These are phyloP conservation scores for Chrysoporthe puriensis DNA, from an alignment of 2,329 filamentous ascomycete species.

Conservation along the genomic window DNA sequence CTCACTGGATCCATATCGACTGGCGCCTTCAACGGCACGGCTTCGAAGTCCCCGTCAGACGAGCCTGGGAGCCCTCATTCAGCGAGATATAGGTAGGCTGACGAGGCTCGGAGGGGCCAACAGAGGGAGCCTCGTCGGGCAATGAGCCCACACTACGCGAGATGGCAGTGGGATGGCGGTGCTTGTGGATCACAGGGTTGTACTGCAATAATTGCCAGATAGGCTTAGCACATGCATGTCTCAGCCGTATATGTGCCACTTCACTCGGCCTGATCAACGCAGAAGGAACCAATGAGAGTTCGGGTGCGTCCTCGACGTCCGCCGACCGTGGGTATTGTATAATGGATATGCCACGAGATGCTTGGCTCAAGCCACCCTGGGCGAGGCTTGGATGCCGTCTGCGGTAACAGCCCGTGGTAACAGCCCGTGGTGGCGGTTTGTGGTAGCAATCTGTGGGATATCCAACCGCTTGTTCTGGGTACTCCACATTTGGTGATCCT, in stretches of 20 bases:
- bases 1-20: slow-evolving; percentile 5
- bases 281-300: not conserved
- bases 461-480: too few relatives aligned
- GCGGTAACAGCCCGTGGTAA: too few relatives aligned
- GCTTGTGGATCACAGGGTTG: not conserved
- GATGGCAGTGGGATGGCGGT: not conserved
- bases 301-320: too few relatives aligned
- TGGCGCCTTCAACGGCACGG: not conserved
- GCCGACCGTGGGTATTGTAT: too few relatives aligned
- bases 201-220: not conserved
- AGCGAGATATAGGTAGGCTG: not conserved
- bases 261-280: not conserved
- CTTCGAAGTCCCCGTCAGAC: not conserved
- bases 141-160: not conserved
- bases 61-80: not conserved
- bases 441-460: not conserved
- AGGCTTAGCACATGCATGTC: not conserved
- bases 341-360: not conserved
- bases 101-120: not conserved
- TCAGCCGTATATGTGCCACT: not conserved
- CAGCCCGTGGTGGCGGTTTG: too few relatives aligned
- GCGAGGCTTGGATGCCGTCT: not conserved
- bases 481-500: too few relatives aligned
- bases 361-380: not conserved
- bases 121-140: not conserved